phyloP scores from a whole-genome alignment of 2,329 filamentous ascomycete genomes.

The Xylariomycetidae sp. region DNA sequence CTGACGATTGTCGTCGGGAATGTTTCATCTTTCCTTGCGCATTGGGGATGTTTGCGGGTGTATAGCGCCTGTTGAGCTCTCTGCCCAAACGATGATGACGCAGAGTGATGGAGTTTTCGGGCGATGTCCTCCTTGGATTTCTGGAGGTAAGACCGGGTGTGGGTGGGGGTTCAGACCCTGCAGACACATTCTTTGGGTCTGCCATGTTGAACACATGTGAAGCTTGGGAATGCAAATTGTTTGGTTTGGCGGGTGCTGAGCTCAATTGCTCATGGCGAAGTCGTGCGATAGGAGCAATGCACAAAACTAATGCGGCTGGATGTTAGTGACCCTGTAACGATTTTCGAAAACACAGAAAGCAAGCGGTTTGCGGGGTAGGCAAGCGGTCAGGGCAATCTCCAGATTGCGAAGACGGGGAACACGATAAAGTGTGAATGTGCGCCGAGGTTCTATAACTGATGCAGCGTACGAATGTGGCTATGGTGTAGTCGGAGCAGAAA shows the following conservation, averaged over 20 bases:
- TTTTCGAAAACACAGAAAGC: background rate
- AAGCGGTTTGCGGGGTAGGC: slow-evolving; percentile 4
- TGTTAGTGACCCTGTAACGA: background rate
- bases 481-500: no score
- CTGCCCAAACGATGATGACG: slow-evolving; percentile 39
- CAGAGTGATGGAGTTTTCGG: slow-evolving; percentile 42
- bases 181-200: slow-evolving; percentile 18
- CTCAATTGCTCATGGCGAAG: slow-evolving; percentile 10
- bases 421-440: no score
- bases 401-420: no score
- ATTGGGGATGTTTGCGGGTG: slow-evolving; percentile 9
- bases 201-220: slow-evolving; percentile 18
- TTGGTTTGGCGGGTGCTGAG: slow-evolving; percentile 3
- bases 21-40: slow-evolving; percentile 11
- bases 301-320: no score
- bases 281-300: slow-evolving; percentile 4
- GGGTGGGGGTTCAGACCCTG: slow-evolving; percentile 15
- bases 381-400: slow-evolving; percentile 2
- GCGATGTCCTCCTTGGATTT: slow-evolving; percentile 33
- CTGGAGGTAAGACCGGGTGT: slow-evolving; percentile 21
- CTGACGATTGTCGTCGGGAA: slow-evolving; percentile 37
- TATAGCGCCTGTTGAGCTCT: slow-evolving; percentile 29
- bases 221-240: slow-evolving; percentile 7
- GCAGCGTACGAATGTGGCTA: no score
- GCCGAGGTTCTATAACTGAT: no score